Conservation (phyloP, 305 asterid species). For the Rubia peregrina region DNA sequence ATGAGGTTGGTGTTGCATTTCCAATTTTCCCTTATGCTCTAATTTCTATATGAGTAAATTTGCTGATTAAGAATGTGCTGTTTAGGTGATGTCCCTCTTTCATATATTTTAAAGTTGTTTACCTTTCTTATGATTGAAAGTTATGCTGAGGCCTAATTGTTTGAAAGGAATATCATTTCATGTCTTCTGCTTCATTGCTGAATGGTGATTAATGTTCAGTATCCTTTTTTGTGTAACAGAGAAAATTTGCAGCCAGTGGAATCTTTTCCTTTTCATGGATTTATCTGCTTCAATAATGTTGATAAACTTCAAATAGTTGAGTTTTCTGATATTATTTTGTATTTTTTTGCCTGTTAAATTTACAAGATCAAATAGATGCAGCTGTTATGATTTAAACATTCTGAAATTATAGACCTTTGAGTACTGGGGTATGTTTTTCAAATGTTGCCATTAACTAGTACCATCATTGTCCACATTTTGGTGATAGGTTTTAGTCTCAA, state of each 20-base stretch:
- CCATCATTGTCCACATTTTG: neutral
- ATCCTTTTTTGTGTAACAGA: slow-evolving; percentile 40
- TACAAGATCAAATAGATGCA: neutral
- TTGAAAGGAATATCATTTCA: neutral
- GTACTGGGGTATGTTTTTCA: too few species aligned
- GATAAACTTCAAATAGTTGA: slow-evolving; percentile 70
- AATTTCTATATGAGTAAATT: neutral
- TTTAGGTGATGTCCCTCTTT: neutral
- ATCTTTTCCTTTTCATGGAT: slow-evolving; percentile 54
- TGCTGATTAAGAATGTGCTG: neutral
- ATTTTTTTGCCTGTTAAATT: neutral
- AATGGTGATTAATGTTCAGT: slow-evolving; percentile 10
- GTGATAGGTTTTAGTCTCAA: neutral
- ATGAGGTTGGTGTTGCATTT: slow-evolving; percentile 43
- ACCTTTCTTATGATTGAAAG: neutral
- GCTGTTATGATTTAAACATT: neutral
- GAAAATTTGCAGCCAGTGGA: slow-evolving; percentile 54
- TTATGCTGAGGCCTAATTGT: neutral
- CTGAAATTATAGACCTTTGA: neutral
- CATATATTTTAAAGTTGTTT: neutral
- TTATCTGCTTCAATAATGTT: slow-evolving; percentile 59
- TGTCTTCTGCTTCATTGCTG: slow-evolving; percentile 2
- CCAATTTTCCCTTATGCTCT: neutral
- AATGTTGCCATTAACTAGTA: neutral
- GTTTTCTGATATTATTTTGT: slow-evolving; percentile 24